Evolutionary conservation across 805 yeast genomes (phyloP), one percentile per base, ranked within the genome.

Genomic region (Jamesozyma piceae): DNA sequence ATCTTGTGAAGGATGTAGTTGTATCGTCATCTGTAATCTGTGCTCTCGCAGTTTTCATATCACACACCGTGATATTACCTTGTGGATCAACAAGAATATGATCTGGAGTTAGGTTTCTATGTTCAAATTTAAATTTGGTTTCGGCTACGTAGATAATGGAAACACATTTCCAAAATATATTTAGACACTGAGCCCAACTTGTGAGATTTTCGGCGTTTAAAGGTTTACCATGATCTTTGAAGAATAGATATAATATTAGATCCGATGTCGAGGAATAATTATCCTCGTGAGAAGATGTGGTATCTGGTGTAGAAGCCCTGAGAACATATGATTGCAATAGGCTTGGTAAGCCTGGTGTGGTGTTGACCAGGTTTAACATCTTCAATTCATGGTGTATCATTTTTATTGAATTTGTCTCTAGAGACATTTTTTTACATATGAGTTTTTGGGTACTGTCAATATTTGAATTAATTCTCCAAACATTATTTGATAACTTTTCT

Each of bases 91-190:
- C 63, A 14, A 79, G 63, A 41, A 82, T 65, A 52, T 82, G 82
- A 11, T 80, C 80, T 71, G 82, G 69, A 47, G 78, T 82, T 45
- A 82, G 59, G 57, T 82, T 85, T 37, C 90, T 67, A 52, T 82
- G 90, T 59, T 82, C 89, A 59, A 81, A 81, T 46, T 71, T 66
- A 45, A 65, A 63, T 30, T 62, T 54, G 14, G 64, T 57, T 57
- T 82, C 88, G 1, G 77, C 80, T 9, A 60, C 60, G 21, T 73
- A 69, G 21, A 82, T 58, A 4, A 68, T 58, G n/a, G 64, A 57
- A 1, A 68, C 76, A 21, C 77, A 62, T 46, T 69, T 69, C 75
- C 78, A 73, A 50, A 82, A 78, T 1, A 82, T 69, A 9, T 54
- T 65, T 15, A 55, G 33, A 13, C 54, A 53, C 39, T 55, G 54